These are phyloP conservation scores for Dendrobium huoshanense DNA, from an alignment of 106 monocot species.

Conservation along the genomic window DNA sequence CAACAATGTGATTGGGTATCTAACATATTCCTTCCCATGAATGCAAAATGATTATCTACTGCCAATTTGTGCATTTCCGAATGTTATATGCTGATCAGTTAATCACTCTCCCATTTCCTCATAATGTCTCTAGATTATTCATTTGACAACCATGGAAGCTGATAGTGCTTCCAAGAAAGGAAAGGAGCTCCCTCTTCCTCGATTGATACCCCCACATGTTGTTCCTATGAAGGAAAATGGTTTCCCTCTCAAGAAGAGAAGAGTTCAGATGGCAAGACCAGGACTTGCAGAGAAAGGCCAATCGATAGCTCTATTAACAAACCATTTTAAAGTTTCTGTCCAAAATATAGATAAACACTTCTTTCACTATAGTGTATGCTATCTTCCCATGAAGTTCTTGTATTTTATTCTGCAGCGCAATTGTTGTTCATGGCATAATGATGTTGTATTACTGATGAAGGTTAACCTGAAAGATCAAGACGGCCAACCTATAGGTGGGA, in stretches of 20 bases:
- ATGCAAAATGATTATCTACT: too few relatives aligned
- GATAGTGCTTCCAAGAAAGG: constrained; percentile 1
- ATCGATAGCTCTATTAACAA: constrained; percentile 38
- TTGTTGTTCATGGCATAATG: not conserved
- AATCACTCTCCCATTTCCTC: not conserved
- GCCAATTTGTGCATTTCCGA: too few relatives aligned
- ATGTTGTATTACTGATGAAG: constrained; percentile 18
- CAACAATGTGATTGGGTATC: too few relatives aligned
- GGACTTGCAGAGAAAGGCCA: constrained; percentile 55
- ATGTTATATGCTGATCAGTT: too few relatives aligned
- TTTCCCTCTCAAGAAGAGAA: constrained; percentile 34
- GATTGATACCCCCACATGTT: constrained; percentile 34
- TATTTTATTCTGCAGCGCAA: not conserved
- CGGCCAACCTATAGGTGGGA: constrained; percentile 70
- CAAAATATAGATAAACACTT: constrained; percentile 49
- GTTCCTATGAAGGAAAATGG: constrained; percentile 37
- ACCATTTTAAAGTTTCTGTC: constrained; percentile 64
- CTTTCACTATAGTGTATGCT: constrained; percentile 79
- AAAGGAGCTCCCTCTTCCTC: constrained; percentile 50
- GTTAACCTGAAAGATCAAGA: constrained; percentile 89
- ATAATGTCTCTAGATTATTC: not conserved
- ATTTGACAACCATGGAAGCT: constrained; percentile 15
- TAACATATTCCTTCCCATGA: too few relatives aligned
- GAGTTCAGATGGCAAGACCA: constrained; percentile 43
- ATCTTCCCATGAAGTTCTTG: not conserved